Evolutionary conservation across 2,329 filamentous ascomycete species (phyloP), one percentile per base, ranked within the genome.

Genomic region (Didymella pinodella): DNA sequence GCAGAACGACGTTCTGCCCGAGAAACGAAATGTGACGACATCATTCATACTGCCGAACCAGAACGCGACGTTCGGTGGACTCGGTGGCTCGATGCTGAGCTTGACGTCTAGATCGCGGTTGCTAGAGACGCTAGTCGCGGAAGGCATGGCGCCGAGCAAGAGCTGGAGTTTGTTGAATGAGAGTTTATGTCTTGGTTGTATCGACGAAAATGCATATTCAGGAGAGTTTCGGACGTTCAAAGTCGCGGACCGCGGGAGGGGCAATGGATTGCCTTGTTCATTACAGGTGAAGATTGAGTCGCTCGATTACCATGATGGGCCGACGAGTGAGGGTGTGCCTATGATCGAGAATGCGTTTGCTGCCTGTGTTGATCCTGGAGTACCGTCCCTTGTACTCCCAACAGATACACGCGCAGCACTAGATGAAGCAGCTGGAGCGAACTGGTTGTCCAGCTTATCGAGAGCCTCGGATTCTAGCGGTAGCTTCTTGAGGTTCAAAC

Each of bases 291-390:
- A 59, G 28, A 57, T 68, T 16, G 60, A 65, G 38, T 56, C 59
- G 44, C 50, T 68, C 31, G 64, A 61, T n/a, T 66, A 61, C 51
- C 54, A 61, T 41, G 48, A 56, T 10, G 29, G 34, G 2, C 26
- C 25, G 8, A 40, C 26, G 3, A 59, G 40, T n/a, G 62, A 62
- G 34, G 64, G 64, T n/a, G 62, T 54, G n/a, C 49, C 57, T 1
- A 20, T 68, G 7, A 59, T 66, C 16, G 28, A 61, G 12, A 36
- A 57, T 12, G 29, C 55, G 11, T 68, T 68, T 41, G 58, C 25
- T 11, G 64, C 65, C 7, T 66, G 65, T 38, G 54, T 68, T n/a
- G 65, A 68, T 41, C 65, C 65, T 7, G 65, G 62, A 6, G 58
- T 66, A 1, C 34, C 44, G 4, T 65, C 61, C 25, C 26, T 66